Evolutionary conservation across 2,329 filamentous ascomycete species (phyloP), one percentile per base, ranked within the genome.

Genomic region (Colletotrichum sp.): DNA sequence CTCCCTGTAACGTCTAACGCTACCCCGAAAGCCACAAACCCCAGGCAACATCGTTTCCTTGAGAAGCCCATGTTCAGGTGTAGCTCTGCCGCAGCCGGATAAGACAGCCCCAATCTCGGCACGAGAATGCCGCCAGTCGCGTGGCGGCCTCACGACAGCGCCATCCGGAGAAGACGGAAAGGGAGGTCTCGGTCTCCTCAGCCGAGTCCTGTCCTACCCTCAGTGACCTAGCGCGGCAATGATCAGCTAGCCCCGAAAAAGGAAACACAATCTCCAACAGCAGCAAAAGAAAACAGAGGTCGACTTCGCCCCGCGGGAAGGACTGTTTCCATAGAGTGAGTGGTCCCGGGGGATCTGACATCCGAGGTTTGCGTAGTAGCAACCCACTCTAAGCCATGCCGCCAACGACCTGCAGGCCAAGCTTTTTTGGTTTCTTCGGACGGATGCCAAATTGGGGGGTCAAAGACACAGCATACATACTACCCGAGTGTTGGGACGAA

Each of bases 311-410:
- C 39, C 69, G 30, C 63, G 69, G 36, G 28, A 24, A 3, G n/a
- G 24, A 68, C 16, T 13, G 15, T 30, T 72, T 64, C 63, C 69
- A 75, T 52, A 24, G 39, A 26, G n/a, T 21, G 44, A 21, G 10
- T 52, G 44, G n/a, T 6, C n/a, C 69, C 39, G 69, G 72, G 63
- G 62, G 24, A 72, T 75, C 72, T 75, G 69, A 75, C 72, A 59
- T 72, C 69, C 63, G 72, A 75, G 34, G 49, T 70, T 44, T 55
- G 5, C 34, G 21, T 44, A 2, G 28, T 62, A 32, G 26, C 7
- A 64, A 8, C 32, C 62, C 18, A 72, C 55, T 49, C 44, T 60
- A 75, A 60, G 60, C 60, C 32, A 57, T 59, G 55, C 26, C 44
- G 1, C 30, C 30, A 24, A 13, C 34, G 62, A 15, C 34, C 34